phyloP scores from a whole-genome alignment of 2,329 filamentous ascomycete species.

The Ceratocystis smalleyi region DNA sequence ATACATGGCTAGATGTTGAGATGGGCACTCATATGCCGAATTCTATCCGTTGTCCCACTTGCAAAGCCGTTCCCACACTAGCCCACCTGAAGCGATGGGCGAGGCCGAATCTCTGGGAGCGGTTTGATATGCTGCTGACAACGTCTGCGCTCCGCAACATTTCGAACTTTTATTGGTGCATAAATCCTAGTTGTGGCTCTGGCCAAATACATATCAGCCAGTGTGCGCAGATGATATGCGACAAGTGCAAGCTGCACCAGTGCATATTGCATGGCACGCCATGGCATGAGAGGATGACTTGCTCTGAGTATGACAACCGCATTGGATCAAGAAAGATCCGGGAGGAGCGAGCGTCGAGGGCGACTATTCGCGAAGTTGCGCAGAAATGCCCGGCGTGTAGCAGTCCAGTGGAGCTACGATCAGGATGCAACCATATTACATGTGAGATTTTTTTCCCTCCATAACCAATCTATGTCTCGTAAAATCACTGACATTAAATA shows the following conservation, averaged over 20 bases:
- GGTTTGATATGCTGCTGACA: conserved; percentile 26
- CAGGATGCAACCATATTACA: conserved; percentile 29
- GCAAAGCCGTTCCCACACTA: neutral
- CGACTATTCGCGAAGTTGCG: conserved; percentile 23
- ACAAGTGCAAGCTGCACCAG: conserved; percentile 22
- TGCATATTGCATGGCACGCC: conserved; percentile 26
- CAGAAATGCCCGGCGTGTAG: conserved; percentile 26
- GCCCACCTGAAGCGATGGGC: conserved; percentile 7
- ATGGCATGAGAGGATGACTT: conserved; percentile 27
- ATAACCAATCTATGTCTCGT: too few species aligned
- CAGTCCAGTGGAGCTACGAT: conserved; percentile 24
- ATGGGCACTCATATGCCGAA: neutral
- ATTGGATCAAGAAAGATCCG: conserved; percentile 19
- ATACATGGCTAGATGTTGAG: conserved; percentile 6
- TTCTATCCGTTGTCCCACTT: conserved; percentile 8
- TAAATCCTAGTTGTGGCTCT: conserved; percentile 24
- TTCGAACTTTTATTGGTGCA: conserved; percentile 26
- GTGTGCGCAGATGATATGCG: conserved; percentile 24
- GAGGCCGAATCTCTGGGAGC: conserved; percentile 7
- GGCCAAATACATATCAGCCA: conserved; percentile 25
- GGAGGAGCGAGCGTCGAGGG: conserved; percentile 25
- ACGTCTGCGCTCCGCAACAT: conserved; percentile 22
- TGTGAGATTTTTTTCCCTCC: conserved; percentile 20
- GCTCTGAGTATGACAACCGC: conserved; percentile 25
- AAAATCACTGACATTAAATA: conserved; percentile 10